Evolutionary conservation across 2,329 filamentous ascomycete genomes (phyloP).

Genomic region (Sphaceloma murrayae): DNA sequence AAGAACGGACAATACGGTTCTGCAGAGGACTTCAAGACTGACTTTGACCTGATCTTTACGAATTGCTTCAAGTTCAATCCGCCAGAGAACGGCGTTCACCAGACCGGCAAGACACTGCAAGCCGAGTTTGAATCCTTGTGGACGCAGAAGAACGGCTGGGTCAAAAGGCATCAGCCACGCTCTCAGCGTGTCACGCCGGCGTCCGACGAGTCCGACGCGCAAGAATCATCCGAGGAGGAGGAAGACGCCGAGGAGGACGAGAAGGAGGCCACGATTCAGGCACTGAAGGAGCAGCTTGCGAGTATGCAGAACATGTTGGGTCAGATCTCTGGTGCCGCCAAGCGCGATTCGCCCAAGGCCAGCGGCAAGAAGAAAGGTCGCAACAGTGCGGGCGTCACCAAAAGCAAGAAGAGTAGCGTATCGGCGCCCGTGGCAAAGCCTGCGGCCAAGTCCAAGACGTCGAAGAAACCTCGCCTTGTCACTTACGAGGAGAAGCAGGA

Average conservation of each 20-base stretch:
- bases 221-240: conserved; percentile 53
- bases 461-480: conserved; percentile 56
- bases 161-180: conserved; percentile 61
- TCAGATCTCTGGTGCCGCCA: conserved; percentile 25
- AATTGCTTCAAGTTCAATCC: conserved; percentile 93
- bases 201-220: conserved; percentile 60
- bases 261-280: conserved; percentile 49
- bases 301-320: conserved; percentile 37
- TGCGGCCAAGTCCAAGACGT: conserved; percentile 42
- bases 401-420: conserved; percentile 30
- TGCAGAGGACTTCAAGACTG: conserved; percentile 75
- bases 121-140: conserved; percentile 66
- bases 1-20: conserved; percentile 68
- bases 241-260: conserved; percentile 38
- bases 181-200: conserved; percentile 57
- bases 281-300: conserved; percentile 58
- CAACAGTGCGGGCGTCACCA: conserved; percentile 21
- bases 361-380: conserved; percentile 37
- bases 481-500: conserved; percentile 78
- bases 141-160: conserved; percentile 69
- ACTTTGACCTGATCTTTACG: conserved; percentile 70
- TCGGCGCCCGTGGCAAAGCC: conserved; percentile 31
- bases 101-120: conserved; percentile 62
- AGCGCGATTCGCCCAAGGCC: conserved; percentile 41
- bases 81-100: conserved; percentile 62